Evolutionary conservation across 2,329 filamentous ascomycete species (phyloP).

Genomic region (Colletotrichum lentis): DNA sequence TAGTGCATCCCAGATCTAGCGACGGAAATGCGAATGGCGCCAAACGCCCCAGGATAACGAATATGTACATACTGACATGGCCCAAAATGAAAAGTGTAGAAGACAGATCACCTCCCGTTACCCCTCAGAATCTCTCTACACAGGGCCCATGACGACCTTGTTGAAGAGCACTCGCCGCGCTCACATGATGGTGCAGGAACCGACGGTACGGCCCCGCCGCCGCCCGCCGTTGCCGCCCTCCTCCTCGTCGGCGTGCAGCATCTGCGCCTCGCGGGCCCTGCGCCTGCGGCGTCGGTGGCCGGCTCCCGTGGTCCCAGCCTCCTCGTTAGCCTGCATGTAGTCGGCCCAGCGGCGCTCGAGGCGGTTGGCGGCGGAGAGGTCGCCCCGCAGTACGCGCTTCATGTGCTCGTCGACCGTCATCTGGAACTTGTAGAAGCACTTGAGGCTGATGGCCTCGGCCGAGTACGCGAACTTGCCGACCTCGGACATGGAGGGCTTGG

Average conservation of each 20-base stretch:
- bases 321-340: constrained; percentile 91
- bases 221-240: constrained; percentile 68
- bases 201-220: constrained; percentile 70
- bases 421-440: constrained; percentile 96
- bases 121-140: neutral
- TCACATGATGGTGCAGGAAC: constrained; percentile 72
- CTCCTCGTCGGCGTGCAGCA: constrained; percentile 82
- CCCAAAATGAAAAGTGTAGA: neutral
- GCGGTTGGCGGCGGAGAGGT: constrained; percentile 76
- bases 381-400: constrained; percentile 81
- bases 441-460: constrained; percentile 81
- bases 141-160: constrained; percentile 2
- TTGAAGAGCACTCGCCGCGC: neutral
- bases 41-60: neutral
- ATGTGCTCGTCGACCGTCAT: constrained; percentile 94
- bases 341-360: constrained; percentile 92
- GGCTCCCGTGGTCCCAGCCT: constrained; percentile 74
- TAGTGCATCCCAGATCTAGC: constrained; percentile 30
- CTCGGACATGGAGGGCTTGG: constrained; percentile 60
- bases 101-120: neutral
- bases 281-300: constrained; percentile 75
- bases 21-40: constrained; percentile 1
- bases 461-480: constrained; percentile 65
- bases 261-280: constrained; percentile 81
- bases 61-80: constrained; percentile 7